phyloP scores from a whole-genome alignment of 1,139 yeast species.

The Hyphopichia fennica region DNA sequence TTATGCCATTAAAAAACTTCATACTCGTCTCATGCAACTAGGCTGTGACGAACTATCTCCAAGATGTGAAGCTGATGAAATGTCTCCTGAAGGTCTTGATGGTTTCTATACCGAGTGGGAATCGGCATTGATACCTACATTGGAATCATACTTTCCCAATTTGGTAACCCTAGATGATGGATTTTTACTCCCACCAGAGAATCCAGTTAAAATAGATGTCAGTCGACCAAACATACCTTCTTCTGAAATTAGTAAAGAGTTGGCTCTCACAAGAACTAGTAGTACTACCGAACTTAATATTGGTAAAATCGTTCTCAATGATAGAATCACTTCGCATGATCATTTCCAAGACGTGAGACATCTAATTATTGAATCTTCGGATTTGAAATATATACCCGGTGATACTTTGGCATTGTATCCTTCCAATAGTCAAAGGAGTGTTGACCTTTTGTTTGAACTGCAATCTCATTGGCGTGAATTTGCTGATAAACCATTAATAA shows the following conservation, averaged over 20 bases:
- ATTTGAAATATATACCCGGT: slow-evolving; percentile 61
- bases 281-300: slow-evolving; percentile 8
- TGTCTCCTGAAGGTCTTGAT: slow-evolving; percentile 76
- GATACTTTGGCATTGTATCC: slow-evolving; percentile 82
- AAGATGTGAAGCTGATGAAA: slow-evolving; percentile 90
- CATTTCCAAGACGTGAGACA: slow-evolving; percentile 93
- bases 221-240: slow-evolving; percentile 7
- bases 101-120: slow-evolving; percentile 79
- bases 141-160: slow-evolving; percentile 40
- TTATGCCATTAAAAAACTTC: slow-evolving; percentile 81
- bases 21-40: slow-evolving; percentile 71
- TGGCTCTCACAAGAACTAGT: slow-evolving; percentile 23
- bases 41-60: slow-evolving; percentile 75
- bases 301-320: slow-evolving; percentile 51
- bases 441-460: slow-evolving; percentile 60
- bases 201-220: slow-evolving; percentile 23
- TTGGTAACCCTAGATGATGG: slow-evolving; percentile 35
- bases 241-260: slow-evolving; percentile 15
- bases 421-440: slow-evolving; percentile 61
- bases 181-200: slow-evolving; percentile 45
- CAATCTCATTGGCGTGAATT: slow-evolving; percentile 70
- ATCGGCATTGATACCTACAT: slow-evolving; percentile 42
- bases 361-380: slow-evolving; percentile 43
- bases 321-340: slow-evolving; percentile 60
- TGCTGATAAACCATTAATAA: slow-evolving; percentile 57